A percentile compares a stretch with the other conserved stretches of the same genome.
phyloP scores from a whole-genome alignment of 2,329 filamentous ascomycete genomes.

The Pyrenophora tritici-repentis region DNA sequence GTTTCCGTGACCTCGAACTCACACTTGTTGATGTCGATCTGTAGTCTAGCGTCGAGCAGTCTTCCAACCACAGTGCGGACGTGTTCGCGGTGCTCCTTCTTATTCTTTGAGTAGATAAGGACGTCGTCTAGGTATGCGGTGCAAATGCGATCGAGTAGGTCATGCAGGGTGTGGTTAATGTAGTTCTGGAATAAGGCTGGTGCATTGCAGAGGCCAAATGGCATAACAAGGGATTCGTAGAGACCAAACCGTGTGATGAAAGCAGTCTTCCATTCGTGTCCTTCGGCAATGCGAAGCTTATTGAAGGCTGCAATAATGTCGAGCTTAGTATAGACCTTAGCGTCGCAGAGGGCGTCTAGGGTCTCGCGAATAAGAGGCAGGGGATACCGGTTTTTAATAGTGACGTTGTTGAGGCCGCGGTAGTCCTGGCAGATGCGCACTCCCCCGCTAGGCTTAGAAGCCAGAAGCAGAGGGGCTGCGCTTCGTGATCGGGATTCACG shows the following conservation, averaged over 20 bases:
- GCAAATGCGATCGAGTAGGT: background rate
- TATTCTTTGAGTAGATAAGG: background rate
- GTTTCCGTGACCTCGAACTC: background rate
- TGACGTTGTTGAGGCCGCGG: background rate
- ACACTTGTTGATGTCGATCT: background rate
- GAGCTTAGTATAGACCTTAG: background rate
- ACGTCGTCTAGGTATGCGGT: conserved; percentile 1
- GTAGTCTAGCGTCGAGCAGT: background rate
- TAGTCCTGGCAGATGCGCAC: background rate
- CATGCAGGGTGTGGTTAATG: background rate
- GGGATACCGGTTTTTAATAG: background rate
- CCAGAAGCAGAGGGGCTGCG: background rate
- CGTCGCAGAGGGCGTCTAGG: background rate
- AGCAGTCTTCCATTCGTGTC: background rate
- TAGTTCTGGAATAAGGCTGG: background rate
- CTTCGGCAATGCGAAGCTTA: background rate
- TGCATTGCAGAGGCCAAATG: background rate
- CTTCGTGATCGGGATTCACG: background rate
- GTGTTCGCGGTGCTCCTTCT: background rate
- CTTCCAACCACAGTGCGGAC: background rate
- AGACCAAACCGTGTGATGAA: background rate
- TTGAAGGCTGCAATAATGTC: conserved; percentile 1
- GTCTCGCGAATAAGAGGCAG: background rate
- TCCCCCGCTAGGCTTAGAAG: background rate
- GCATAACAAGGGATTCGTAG: background rate